Evolutionary conservation across 495 filamentous ascomycete species (phyloP).

Genomic region (Penicillium malachiteum): DNA sequence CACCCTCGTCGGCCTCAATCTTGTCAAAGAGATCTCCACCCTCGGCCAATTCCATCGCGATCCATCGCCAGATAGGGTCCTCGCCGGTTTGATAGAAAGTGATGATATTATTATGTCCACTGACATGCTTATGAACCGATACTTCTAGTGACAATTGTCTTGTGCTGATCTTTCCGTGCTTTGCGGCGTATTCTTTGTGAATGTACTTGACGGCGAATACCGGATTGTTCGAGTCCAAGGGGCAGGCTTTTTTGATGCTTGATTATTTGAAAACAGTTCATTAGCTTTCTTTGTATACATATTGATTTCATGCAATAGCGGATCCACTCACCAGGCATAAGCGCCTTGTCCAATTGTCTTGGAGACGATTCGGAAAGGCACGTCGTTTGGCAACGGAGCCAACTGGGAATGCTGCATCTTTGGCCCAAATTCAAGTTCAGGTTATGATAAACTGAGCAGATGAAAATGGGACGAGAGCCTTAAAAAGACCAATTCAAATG

Average conservation of each 20-base stretch:
- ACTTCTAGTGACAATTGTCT: conserved; percentile 89
- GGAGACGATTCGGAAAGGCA: conserved; percentile 93
- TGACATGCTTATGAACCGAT: conserved; percentile 80
- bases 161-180: conserved; percentile 81
- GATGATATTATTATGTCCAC: conserved; percentile 89
- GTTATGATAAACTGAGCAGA: not conserved
- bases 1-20: conserved; percentile 94
- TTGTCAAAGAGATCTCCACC: conserved; percentile 99
- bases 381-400: conserved; percentile 77
- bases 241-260: conserved; percentile 92
- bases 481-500: not conserved
- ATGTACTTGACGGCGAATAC: conserved; percentile 98
- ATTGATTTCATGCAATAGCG: not conserved
- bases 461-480: not conserved
- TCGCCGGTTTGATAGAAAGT: conserved; percentile 85
- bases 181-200: conserved; percentile 89
- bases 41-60: conserved; percentile 95
- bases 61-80: conserved; percentile 91
- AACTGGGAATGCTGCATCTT: conserved; percentile 76
- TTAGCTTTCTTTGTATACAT: not conserved
- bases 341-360: conserved; percentile 95
- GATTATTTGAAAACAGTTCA: conserved; percentile 8
- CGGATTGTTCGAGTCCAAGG: conserved; percentile 62
- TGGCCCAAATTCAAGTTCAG: not conserved
- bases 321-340: conserved; percentile 80